Evolutionary conservation across 371 early-diverging fungal genomes (phyloP).

Genomic region (Smittium culicis): DNA sequence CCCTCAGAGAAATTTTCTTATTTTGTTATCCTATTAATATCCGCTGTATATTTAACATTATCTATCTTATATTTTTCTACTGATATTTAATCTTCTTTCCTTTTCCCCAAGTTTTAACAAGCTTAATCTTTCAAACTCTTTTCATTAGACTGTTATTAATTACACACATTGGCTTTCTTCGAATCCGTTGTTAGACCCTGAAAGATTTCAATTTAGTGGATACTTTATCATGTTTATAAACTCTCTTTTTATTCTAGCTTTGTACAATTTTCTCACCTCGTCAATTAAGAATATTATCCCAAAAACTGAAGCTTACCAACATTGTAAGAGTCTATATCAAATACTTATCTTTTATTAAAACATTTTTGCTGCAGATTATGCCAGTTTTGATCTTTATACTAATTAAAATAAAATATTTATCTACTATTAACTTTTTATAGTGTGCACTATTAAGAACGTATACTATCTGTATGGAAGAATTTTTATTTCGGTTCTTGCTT

Average conservation of each 20-base stretch:
- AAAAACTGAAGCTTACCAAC: constrained; percentile 9
- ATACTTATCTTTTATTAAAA: neutral
- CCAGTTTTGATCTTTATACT: too few species aligned
- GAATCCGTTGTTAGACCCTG: neutral
- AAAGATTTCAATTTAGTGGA: constrained; percentile 2
- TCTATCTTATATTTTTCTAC: neutral
- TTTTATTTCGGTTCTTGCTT: neutral
- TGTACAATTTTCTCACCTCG: neutral
- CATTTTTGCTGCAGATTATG: neutral
- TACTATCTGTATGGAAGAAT: constrained; percentile 6
- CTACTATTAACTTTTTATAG: neutral
- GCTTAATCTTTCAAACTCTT: neutral
- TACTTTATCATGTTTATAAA: neutral
- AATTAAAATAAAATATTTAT: neutral
- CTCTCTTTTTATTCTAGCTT: neutral
- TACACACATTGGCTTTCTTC: neutral
- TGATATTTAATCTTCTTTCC: neutral
- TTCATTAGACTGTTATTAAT: neutral
- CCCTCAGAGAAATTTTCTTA: constrained; percentile 6
- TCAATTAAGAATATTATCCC: neutral
- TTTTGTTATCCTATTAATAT: neutral
- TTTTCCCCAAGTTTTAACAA: neutral
- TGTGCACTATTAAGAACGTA: neutral
- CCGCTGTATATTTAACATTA: neutral
- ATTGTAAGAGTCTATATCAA: neutral